Conservation (phyloP, 2,329 filamentous ascomycete species). For the Westerdykella sp. region DNA sequence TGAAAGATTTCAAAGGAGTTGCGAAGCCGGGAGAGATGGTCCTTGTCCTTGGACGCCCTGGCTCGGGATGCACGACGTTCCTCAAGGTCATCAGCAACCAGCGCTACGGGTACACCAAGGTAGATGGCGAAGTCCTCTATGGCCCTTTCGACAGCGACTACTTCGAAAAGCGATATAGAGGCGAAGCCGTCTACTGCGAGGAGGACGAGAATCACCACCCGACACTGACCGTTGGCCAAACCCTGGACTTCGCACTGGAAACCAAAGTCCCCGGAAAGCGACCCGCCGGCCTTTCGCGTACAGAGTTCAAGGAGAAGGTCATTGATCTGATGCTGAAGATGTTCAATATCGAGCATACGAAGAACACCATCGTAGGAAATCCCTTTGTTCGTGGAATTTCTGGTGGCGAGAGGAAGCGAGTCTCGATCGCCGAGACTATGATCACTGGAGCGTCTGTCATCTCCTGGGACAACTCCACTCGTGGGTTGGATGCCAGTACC, state of each 20-base stretch:
- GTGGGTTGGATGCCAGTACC: conserved; percentile 45
- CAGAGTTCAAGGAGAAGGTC: conserved; percentile 70
- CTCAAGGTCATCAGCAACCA: conserved; percentile 51
- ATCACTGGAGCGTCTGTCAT: conserved; percentile 64
- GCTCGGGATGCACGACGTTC: conserved; percentile 52
- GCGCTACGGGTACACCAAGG: conserved; percentile 53
- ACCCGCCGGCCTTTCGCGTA: conserved; percentile 64
- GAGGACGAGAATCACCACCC: conserved; percentile 83
- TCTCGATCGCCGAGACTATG: conserved; percentile 79
- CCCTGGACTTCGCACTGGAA: conserved; percentile 75
- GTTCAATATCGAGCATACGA: conserved; percentile 90
- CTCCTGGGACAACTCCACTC: conserved; percentile 53
- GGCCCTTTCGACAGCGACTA: conserved; percentile 65
- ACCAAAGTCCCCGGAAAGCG: conserved; percentile 78
- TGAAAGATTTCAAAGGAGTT: conserved; percentile 61
- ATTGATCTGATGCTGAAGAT: conserved; percentile 72
- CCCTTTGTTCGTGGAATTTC: conserved; percentile 73
- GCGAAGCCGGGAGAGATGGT: conserved; percentile 75
- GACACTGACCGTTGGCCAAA: conserved; percentile 81
- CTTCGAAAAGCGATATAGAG: conserved; percentile 66
- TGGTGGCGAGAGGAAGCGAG: conserved; percentile 72
- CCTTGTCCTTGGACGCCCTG: conserved; percentile 71
- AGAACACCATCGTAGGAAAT: conserved; percentile 78
- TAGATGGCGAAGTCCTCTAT: conserved; percentile 68
- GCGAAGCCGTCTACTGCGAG: conserved; percentile 79